Percentiles rank a stretch among this genome's conserved stretches.
phyloP scores from a whole-genome alignment of 2,329 filamentous ascomycete genomes.

The Botrytis byssoidea region DNA sequence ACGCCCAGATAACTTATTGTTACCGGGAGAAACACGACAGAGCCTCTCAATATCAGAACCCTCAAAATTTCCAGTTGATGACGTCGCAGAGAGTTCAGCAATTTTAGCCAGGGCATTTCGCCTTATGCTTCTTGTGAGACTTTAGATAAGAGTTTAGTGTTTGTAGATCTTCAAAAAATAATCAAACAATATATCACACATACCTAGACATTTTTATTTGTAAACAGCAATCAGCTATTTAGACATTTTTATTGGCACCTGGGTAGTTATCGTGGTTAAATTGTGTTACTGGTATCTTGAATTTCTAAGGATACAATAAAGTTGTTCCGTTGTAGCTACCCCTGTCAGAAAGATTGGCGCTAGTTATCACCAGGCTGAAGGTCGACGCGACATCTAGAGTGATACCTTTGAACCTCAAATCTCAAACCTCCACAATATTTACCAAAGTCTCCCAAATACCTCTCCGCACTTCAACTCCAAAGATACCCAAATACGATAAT shows the following conservation, averaged over 20 bases:
- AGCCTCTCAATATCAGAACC: constrained; percentile 62
- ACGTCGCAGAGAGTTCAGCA: constrained; percentile 59
- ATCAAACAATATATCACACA: background rate
- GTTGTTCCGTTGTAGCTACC: constrained; percentile 29
- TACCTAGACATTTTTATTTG: constrained; percentile 16
- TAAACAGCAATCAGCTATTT: background rate
- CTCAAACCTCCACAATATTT: constrained; percentile 19
- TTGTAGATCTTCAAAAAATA: background rate
- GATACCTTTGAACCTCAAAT: constrained; percentile 19
- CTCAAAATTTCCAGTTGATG: constrained; percentile 54
- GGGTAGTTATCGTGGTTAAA: background rate
- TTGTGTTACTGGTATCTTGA: background rate
- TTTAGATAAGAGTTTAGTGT: constrained; percentile 20
- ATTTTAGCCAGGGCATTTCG: constrained; percentile 64
- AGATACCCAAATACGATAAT: constrained; percentile 11
- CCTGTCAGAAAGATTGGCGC: constrained; percentile 26
- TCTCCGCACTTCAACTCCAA: constrained; percentile 13
- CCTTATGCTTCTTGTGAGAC: constrained; percentile 54
- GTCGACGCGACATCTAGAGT: constrained; percentile 30
- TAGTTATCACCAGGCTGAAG: constrained; percentile 30
- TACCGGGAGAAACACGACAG: constrained; percentile 55
- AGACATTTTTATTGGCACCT: background rate
- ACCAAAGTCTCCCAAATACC: constrained; percentile 14
- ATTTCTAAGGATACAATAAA: background rate
- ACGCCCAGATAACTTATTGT: constrained; percentile 45